phyloP scores from a whole-genome alignment of 805 yeast species.

The Candida michaelii region DNA sequence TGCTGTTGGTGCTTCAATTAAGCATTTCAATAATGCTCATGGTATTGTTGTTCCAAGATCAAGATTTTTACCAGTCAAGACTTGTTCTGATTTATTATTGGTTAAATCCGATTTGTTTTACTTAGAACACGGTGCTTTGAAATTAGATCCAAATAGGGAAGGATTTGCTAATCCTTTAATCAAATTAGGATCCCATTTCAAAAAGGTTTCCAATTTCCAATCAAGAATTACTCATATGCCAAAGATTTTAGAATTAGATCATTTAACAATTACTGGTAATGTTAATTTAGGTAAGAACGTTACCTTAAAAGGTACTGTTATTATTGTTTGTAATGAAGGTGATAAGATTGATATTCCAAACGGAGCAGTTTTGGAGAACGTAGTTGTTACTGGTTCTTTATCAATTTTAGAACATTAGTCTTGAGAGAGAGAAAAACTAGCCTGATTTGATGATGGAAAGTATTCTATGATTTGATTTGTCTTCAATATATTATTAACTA shows the following conservation, averaged over 20 bases:
- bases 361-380: constrained; percentile 92
- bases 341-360: constrained; percentile 96
- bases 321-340: constrained; percentile 95
- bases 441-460: no score
- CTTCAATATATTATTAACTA: no score
- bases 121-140: constrained; percentile 88
- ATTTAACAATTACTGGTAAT: constrained; percentile 95
- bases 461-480: no score
- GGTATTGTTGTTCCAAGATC: constrained; percentile 99
- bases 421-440: no score
- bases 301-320: constrained; percentile 93
- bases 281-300: constrained; percentile 88
- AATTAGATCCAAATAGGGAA: constrained; percentile 78
- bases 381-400: constrained; percentile 94
- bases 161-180: constrained; percentile 92
- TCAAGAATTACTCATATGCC: constrained; percentile 93
- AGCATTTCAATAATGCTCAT: constrained; percentile 91
- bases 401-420: constrained; percentile 84
- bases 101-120: constrained; percentile 94
- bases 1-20: constrained; percentile 98
- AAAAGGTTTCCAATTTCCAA: constrained; percentile 91
- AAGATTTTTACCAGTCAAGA: constrained; percentile 96
- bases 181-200: constrained; percentile 94
- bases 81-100: constrained; percentile 89
- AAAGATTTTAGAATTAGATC: constrained; percentile 92